A percentile compares a stretch with the other conserved stretches of the same genome.
Evolutionary conservation across 768 basidiomycete genomes (phyloP).

Genomic region (Obba rivulosa): DNA sequence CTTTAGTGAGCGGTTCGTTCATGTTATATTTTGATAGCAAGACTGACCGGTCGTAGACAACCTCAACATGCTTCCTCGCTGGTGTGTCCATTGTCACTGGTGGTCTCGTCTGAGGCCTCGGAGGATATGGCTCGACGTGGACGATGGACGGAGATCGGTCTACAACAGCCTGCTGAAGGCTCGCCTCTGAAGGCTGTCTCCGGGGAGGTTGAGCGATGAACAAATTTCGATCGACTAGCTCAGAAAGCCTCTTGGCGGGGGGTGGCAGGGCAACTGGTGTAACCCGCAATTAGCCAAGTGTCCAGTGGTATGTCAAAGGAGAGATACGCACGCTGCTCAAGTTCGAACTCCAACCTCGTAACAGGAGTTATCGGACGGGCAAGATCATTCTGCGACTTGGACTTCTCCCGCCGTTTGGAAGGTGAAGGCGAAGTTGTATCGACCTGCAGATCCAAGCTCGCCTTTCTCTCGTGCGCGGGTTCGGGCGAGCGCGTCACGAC

Average conservation of each 20-base stretch:
- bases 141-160: slow-evolving; percentile 43
- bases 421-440: slow-evolving; percentile 54
- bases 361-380: slow-evolving; percentile 65
- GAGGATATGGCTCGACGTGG: slow-evolving; percentile 62
- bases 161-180: too few relatives aligned
- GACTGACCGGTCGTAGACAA: slow-evolving; percentile 61
- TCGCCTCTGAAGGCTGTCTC: too few relatives aligned
- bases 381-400: slow-evolving; percentile 59
- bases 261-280: slow-evolving; percentile 17
- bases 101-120: slow-evolving; percentile 34
- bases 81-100: slow-evolving; percentile 45
- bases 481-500: slow-evolving; percentile 62
- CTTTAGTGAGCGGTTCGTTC: too few relatives aligned
- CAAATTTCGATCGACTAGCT: slow-evolving; percentile 62
- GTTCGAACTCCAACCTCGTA: slow-evolving; percentile 57
- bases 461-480: slow-evolving; percentile 16
- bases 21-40: not conserved
- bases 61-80: slow-evolving; percentile 52
- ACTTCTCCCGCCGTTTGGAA: slow-evolving; percentile 62
- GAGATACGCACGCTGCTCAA: slow-evolving; percentile 49
- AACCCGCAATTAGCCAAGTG: not conserved
- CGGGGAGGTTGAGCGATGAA: slow-evolving; percentile 52
- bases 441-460: slow-evolving; percentile 22
- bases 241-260: slow-evolving; percentile 45
- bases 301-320: not conserved